Percentiles rank a stretch among this genome's conserved stretches.
Evolutionary conservation across 2,329 filamentous ascomycete genomes (phyloP).

Genomic region (Tolypocladium tropicale): DNA sequence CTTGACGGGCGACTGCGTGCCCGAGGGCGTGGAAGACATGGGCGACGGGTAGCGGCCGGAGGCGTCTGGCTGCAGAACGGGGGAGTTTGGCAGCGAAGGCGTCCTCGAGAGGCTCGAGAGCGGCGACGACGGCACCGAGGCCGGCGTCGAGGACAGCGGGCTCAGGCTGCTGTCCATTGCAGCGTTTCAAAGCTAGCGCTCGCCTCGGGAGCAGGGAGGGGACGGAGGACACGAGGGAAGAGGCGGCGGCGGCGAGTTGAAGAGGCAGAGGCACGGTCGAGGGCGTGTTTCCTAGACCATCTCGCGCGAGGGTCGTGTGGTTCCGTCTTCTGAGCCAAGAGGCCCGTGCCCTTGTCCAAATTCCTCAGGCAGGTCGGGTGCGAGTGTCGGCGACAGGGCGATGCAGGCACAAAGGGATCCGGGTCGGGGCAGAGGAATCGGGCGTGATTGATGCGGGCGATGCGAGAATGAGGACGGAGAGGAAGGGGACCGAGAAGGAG

Average conservation of each 20-base stretch:
- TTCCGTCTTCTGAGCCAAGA: neutral
- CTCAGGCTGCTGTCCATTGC: constrained; percentile 14
- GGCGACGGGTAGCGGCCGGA: constrained; percentile 43
- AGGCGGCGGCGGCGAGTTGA: neutral
- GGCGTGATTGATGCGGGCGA: neutral
- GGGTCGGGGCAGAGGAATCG: neutral
- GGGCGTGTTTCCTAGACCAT: neutral
- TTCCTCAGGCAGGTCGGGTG: neutral
- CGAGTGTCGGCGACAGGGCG: neutral
- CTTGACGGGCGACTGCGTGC: constrained; percentile 41
- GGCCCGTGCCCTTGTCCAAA: neutral
- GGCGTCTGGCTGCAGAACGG: constrained; percentile 25
- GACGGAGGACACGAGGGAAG: neutral
- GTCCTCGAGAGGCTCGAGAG: constrained; percentile 44
- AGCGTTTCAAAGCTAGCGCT: neutral
- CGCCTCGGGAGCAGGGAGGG: neutral
- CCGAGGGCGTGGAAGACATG: constrained; percentile 33
- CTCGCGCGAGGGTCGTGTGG: neutral
- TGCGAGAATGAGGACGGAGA: too few species aligned
- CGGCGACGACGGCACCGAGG: constrained; percentile 24
- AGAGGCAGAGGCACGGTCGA: neutral
- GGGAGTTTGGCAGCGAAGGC: constrained; percentile 39
- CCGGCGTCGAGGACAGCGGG: constrained; percentile 18
- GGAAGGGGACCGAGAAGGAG: too few species aligned
- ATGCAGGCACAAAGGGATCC: neutral